phyloP scores from a whole-genome alignment of 352 stramenopile genomes.

The Albugo candida region DNA sequence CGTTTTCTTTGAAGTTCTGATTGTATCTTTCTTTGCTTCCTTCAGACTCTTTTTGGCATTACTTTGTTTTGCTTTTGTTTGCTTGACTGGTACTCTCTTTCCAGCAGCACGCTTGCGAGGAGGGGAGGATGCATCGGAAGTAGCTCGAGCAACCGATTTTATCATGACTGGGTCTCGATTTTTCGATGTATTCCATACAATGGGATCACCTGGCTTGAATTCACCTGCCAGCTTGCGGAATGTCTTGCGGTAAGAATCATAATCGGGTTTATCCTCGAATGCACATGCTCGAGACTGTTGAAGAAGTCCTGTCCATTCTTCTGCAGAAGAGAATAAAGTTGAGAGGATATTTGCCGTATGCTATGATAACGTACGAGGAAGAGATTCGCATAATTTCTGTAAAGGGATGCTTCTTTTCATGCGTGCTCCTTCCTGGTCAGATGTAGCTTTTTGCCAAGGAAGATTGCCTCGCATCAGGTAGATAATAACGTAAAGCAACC shows the following conservation, averaged over 20 bases:
- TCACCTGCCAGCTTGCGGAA: conserved; percentile 31
- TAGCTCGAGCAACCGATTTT: too few relatives aligned
- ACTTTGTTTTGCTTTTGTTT: too few relatives aligned
- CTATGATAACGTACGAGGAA: conserved; percentile 16
- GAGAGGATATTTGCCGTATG: not conserved
- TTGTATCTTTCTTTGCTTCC: not conserved
- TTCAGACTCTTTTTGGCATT: not conserved
- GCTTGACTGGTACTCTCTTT: too few relatives aligned
- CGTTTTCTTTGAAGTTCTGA: too few relatives aligned
- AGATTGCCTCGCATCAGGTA: conserved; percentile 74
- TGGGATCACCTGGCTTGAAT: not conserved
- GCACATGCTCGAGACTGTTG: conserved; percentile 24
- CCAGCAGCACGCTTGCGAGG: too few relatives aligned
- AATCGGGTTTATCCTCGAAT: conserved; percentile 64
- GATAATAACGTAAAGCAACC: conserved; percentile 75
- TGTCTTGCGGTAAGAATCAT: conserved; percentile 36
- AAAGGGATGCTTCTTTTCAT: conserved; percentile 36
- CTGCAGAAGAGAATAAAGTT: not conserved
- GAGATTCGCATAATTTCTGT: conserved; percentile 27
- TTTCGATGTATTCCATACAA: too few relatives aligned
- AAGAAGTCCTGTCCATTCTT: conserved; percentile 32
- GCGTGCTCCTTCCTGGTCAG: conserved; percentile 43
- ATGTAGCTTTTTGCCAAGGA: conserved; percentile 37
- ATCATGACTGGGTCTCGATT: too few relatives aligned
- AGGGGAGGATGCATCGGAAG: too few relatives aligned